phyloP scores from a whole-genome alignment of 805 yeast species.

The Brettanomyces bruxellensis region DNA sequence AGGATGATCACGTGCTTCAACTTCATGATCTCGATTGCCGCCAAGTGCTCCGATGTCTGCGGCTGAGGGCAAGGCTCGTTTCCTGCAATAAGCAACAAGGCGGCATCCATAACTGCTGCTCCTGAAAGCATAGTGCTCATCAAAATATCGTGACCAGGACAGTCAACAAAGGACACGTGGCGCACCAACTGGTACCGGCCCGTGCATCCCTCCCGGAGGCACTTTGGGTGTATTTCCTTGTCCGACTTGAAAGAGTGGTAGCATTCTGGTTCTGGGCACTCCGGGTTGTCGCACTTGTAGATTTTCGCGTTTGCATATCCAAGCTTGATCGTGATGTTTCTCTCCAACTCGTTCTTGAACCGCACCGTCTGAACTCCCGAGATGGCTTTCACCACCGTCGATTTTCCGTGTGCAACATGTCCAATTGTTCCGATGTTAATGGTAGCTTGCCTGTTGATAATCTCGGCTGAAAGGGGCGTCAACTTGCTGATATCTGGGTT shows the following conservation, averaged over 20 bases:
- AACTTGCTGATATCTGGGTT: slow-evolving; percentile 74
- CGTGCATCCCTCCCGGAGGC: slow-evolving; percentile 79
- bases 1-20: slow-evolving; percentile 91
- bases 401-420: slow-evolving; percentile 98
- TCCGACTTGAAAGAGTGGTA: slow-evolving; percentile 91
- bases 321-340: slow-evolving; percentile 96
- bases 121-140: slow-evolving; percentile 99
- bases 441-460: slow-evolving; percentile 97
- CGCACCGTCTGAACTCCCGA: slow-evolving; percentile 99
- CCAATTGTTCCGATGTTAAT: slow-evolving; percentile 98
- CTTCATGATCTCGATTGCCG: slow-evolving; percentile 99
- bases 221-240: slow-evolving; percentile 89
- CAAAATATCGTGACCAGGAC: slow-evolving; percentile 99
- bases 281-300: slow-evolving; percentile 80
- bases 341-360: slow-evolving; percentile 97
- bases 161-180: slow-evolving; percentile 97
- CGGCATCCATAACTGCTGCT: slow-evolving; percentile 99
- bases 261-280: slow-evolving; percentile 89
- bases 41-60: slow-evolving; percentile 97
- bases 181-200: slow-evolving; percentile 87
- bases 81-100: slow-evolving; percentile 90
- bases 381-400: slow-evolving; percentile 96
- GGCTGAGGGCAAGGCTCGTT: slow-evolving; percentile 99
- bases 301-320: slow-evolving; percentile 99
- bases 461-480: slow-evolving; percentile 89